Evolutionary conservation across 1,284 basidiomycete species (phyloP).

Genomic region (Meripilus lineatus): DNA sequence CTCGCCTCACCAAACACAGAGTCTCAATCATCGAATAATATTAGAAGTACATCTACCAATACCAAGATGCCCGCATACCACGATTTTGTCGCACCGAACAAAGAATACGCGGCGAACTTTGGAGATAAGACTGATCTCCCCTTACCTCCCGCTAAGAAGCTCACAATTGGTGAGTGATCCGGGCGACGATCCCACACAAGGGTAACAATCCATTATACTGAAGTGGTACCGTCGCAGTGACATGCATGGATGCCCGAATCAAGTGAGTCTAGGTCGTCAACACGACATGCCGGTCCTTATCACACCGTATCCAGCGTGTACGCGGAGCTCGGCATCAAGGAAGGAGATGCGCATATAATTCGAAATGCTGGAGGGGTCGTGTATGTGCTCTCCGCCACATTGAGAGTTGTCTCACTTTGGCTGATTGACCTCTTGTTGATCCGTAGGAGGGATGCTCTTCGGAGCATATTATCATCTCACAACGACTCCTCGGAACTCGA

Average conservation of each 20-base stretch:
- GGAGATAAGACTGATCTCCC: constrained; percentile 40
- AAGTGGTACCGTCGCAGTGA: constrained; percentile 38
- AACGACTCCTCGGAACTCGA: constrained; percentile 60
- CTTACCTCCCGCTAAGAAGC: constrained; percentile 47
- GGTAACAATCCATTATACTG: background rate
- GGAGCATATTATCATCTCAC: constrained; percentile 64
- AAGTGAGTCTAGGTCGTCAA: constrained; percentile 26
- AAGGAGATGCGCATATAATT: constrained; percentile 67
- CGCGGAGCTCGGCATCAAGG: constrained; percentile 52
- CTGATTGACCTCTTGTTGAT: background rate
- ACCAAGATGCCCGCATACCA: constrained; percentile 24
- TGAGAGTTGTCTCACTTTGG: constrained; percentile 2
- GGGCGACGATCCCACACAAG: too few species aligned
- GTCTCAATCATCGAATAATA: constrained; percentile 14
- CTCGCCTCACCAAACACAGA: constrained; percentile 12
- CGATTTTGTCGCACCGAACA: constrained; percentile 33
- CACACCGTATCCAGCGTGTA: constrained; percentile 38
- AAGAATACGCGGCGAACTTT: constrained; percentile 37
- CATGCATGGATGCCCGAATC: constrained; percentile 68
- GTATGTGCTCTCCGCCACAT: constrained; percentile 32
- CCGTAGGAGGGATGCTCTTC: constrained; percentile 53
- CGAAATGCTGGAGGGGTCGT: constrained; percentile 62
- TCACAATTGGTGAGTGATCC: constrained; percentile 40
- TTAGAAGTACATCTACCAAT: constrained; percentile 9
- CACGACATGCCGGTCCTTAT: background rate